These are phyloP conservation scores for Apocynum venetum DNA, from an alignment of 257 asterid genomes.

Conservation along the genomic window DNA sequence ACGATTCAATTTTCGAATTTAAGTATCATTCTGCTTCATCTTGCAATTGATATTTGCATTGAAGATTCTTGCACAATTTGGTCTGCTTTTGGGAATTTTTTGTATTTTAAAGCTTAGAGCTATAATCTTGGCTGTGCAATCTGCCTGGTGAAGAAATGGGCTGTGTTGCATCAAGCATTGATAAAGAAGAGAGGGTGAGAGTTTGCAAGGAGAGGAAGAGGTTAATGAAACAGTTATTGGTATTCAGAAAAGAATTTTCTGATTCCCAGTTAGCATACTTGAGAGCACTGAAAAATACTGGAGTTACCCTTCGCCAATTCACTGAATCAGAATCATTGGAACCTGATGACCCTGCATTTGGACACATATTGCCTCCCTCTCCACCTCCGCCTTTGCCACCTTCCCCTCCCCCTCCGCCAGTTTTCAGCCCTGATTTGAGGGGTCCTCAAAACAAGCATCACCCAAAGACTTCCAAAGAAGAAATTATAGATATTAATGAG, in stretches of 20 bases:
- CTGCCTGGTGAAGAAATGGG: slow-evolving; percentile 45
- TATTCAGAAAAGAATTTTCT: slow-evolving; percentile 58
- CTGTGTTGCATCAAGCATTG: slow-evolving; percentile 69
- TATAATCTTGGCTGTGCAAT: background rate
- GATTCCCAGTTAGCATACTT: slow-evolving; percentile 67
- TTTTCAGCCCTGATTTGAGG: slow-evolving; percentile 64
- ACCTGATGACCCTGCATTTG: slow-evolving; percentile 47
- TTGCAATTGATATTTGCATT: background rate
- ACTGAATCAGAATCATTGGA: slow-evolving; percentile 79
- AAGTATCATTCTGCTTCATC: background rate
- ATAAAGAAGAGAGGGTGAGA: slow-evolving; percentile 67
- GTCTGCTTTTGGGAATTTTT: background rate
- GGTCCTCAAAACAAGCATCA: slow-evolving; percentile 22
- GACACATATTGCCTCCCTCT: slow-evolving; percentile 52
- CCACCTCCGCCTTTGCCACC: slow-evolving; percentile 69
- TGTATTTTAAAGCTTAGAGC: background rate
- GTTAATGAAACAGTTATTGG: slow-evolving; percentile 58
- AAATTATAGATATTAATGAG: slow-evolving; percentile 44
- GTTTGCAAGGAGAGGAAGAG: slow-evolving; percentile 68
- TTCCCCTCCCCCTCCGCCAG: slow-evolving; percentile 76
- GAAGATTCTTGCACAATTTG: background rate
- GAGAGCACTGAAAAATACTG: slow-evolving; percentile 70
- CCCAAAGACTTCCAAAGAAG: slow-evolving; percentile 28
- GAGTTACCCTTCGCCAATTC: slow-evolving; percentile 79
- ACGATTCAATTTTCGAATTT: background rate